A percentile compares a stretch with the other conserved stretches of the same genome.
Conservation (phyloP, 1,284 basidiomycete species). For the Mrakiaceae sp. region DNA sequence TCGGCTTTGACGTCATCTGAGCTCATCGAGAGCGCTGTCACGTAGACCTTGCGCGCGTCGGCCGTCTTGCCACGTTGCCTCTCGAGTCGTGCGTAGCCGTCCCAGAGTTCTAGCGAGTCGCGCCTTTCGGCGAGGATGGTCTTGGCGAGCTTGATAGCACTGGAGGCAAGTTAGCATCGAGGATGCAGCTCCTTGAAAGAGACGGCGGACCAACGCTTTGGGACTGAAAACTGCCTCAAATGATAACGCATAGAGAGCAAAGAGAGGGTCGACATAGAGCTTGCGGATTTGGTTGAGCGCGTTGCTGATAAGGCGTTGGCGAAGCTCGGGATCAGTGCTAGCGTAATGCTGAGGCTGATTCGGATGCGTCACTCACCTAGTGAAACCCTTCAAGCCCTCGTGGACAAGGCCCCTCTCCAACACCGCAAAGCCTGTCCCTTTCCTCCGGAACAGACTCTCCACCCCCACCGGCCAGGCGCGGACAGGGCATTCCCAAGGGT, state of each 20-base stretch:
- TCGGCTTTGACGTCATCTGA: conserved; percentile 19
- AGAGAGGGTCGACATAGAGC: conserved; percentile 3
- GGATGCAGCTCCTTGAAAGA: not conserved
- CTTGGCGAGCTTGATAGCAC: conserved; percentile 63
- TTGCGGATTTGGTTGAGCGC: conserved; percentile 1
- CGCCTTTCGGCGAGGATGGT: conserved; percentile 50
- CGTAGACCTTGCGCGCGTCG: conserved; percentile 74
- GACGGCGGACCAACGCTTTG: not conserved
- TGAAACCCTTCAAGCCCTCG: not conserved
- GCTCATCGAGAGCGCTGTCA: conserved; percentile 41
- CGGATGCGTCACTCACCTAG: not conserved
- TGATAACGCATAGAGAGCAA: conserved; percentile 7
- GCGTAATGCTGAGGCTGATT: no score
- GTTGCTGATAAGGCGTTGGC: not conserved
- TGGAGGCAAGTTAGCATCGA: conserved; percentile 27
- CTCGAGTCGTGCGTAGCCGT: conserved; percentile 68
- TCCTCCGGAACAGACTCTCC: not conserved
- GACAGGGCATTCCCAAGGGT: conserved; percentile 5
- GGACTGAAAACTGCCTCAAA: not conserved
- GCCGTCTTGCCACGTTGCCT: conserved; percentile 53
- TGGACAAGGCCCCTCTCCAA: not conserved
- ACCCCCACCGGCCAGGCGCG: conserved; percentile 4
- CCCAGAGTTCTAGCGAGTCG: conserved; percentile 63
- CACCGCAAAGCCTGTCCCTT: not conserved
- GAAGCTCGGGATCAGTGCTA: not conserved